Percentiles rank a stretch among this genome's conserved stretches.
Conservation (phyloP, 805 yeast genomes). For the Spathaspora boniae region DNA sequence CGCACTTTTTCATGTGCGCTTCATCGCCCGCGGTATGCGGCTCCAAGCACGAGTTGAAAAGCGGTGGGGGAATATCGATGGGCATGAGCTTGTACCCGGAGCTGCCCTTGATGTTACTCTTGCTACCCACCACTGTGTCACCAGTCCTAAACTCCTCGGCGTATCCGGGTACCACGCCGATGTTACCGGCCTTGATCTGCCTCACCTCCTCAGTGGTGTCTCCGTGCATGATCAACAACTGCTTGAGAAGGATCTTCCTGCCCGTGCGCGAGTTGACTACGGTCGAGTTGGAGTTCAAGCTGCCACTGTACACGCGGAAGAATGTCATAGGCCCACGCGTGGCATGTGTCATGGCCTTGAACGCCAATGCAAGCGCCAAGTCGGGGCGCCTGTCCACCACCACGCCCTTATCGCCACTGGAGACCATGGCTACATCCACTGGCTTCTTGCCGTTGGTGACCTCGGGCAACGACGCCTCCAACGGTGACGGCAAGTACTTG, state of each 20-base stretch:
- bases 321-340: conserved; percentile 80
- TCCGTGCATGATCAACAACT: conserved; percentile 82
- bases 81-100: conserved; percentile 58
- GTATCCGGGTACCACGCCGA: conserved; percentile 83
- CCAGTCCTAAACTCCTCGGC: conserved; percentile 77
- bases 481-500: conserved; percentile 78
- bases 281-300: conserved; percentile 55
- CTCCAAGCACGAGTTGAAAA: conserved; percentile 79
- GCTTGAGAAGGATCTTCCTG: conserved; percentile 60
- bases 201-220: conserved; percentile 74
- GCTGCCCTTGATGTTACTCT: conserved; percentile 49
- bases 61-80: conserved; percentile 86
- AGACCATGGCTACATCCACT: conserved; percentile 10
- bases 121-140: conserved; percentile 75
- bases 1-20: conserved; percentile 66
- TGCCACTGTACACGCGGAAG: conserved; percentile 86
- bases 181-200: conserved; percentile 68
- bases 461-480: conserved; percentile 58
- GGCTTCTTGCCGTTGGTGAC: conserved; percentile 26
- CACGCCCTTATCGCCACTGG: conserved; percentile 45
- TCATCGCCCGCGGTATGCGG: conserved; percentile 83
- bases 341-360: conserved; percentile 86
- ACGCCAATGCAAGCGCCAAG: conserved; percentile 76
- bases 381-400: conserved; percentile 55
- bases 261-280: conserved; percentile 71